phyloP scores from a whole-genome alignment of 306 rosid species.

The Acacia melanoxylon region DNA sequence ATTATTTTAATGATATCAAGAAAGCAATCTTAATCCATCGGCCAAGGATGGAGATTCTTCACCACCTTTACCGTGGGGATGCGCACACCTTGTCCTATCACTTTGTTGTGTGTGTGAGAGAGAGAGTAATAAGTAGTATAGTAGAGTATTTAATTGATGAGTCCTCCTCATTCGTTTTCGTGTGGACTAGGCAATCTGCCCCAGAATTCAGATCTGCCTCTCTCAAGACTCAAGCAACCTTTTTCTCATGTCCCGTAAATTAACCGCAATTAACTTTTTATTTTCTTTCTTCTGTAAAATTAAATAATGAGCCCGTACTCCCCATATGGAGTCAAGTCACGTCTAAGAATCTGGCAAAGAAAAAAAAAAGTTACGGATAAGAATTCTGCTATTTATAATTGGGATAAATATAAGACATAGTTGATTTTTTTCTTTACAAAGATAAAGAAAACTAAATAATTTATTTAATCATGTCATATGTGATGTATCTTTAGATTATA shows the following conservation, averaged over 20 bases:
- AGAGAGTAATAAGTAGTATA: neutral
- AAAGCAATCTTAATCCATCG: neutral
- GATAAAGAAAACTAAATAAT: too few species aligned
- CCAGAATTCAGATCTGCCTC: conserved; percentile 21
- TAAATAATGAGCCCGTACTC: too few species aligned
- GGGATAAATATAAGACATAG: too few species aligned
- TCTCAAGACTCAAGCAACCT: conserved; percentile 33
- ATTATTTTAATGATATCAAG: neutral
- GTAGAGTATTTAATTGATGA: neutral
- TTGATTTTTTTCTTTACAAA: too few species aligned
- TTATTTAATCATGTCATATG: too few species aligned
- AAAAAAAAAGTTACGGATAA: too few species aligned
- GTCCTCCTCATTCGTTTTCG: conserved; percentile 14
- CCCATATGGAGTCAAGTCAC: neutral
- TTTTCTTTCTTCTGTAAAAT: neutral
- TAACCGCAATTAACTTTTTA: neutral
- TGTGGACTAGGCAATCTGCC: conserved; percentile 16
- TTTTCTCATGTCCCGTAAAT: neutral
- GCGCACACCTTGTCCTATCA: neutral
- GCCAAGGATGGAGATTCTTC: neutral
- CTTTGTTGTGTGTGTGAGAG: neutral
- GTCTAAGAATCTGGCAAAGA: too few species aligned
- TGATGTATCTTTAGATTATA: too few species aligned
- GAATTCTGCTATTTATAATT: too few species aligned
- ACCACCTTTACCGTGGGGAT: conserved; percentile 10